A percentile compares a stretch with the other conserved stretches of the same genome.
phyloP scores from a whole-genome alignment of 2,329 filamentous ascomycete species.

The Trichoderma harzianum region DNA sequence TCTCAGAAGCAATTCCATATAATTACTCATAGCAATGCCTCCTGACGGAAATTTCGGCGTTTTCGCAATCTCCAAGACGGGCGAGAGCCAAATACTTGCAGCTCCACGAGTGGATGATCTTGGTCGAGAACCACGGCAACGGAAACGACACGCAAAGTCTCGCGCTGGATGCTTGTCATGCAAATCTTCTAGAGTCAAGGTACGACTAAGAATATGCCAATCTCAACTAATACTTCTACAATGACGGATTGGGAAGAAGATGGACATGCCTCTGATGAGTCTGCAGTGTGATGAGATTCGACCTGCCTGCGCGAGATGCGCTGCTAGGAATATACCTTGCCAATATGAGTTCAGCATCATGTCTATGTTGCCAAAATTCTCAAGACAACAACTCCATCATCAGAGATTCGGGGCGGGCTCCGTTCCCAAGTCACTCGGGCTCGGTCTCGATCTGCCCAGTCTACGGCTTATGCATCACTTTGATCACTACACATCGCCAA shows the following conservation, averaged over 20 bases:
- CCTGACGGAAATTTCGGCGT: constrained; percentile 4
- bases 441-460: neutral
- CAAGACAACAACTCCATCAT: neutral
- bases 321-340: neutral
- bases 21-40: neutral
- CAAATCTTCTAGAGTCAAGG: constrained; percentile 15
- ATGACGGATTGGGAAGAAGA: neutral
- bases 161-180: constrained; percentile 12
- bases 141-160: constrained; percentile 12
- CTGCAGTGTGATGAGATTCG: constrained; percentile 6
- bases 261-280: neutral
- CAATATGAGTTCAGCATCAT: constrained; percentile 12
- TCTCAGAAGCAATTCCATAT: neutral
- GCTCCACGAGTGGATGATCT: neutral
- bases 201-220: neutral
- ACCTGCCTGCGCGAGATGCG: constrained; percentile 7
- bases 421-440: neutral
- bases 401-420: neutral
- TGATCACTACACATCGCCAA: constrained; percentile 1
- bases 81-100: neutral
- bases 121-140: constrained; percentile 5
- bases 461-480: constrained; percentile 16
- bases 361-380: neutral
- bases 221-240: neutral
- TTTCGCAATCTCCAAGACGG: neutral